Percentiles rank a stretch among this genome's conserved stretches.
Evolutionary conservation across 2,329 filamentous ascomycete species (phyloP).

Genomic region (Colletotrichum cereale): DNA sequence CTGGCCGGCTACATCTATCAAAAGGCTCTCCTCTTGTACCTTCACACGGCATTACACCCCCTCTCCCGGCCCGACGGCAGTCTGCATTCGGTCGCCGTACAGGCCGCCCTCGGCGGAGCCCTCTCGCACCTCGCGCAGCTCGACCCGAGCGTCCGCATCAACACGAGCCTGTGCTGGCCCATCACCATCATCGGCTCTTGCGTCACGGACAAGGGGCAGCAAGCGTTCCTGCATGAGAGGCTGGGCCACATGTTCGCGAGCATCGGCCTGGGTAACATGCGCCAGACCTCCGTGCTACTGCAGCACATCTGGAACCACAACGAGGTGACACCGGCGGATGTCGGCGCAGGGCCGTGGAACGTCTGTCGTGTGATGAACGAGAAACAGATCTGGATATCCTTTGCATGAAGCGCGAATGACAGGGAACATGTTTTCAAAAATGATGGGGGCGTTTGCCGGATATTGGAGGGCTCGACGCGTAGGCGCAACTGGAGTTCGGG

Average conservation of each 20-base stretch:
- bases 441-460: neutral
- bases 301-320: conserved; percentile 56
- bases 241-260: conserved; percentile 50
- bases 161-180: conserved; percentile 56
- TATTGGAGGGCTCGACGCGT: no score
- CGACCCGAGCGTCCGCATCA: conserved; percentile 50
- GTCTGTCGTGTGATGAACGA: conserved; percentile 60
- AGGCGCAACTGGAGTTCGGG: neutral
- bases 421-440: neutral
- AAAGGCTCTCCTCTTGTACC: conserved; percentile 58
- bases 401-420: conserved; percentile 50
- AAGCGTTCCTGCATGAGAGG: conserved; percentile 51
- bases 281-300: conserved; percentile 55
- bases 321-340: conserved; percentile 4
- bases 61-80: neutral
- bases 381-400: conserved; percentile 62
- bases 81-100: neutral
- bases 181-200: conserved; percentile 55
- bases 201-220: conserved; percentile 50
- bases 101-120: conserved; percentile 47
- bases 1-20: conserved; percentile 59
- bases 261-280: conserved; percentile 61
- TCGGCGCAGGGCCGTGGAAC: conserved; percentile 55
- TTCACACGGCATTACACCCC: conserved; percentile 44
- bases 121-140: conserved; percentile 49